Evolutionary conservation across 768 basidiomycete genomes (phyloP), one percentile per base, ranked within the genome.

Genomic region (Pulveroboletus sp.): DNA sequence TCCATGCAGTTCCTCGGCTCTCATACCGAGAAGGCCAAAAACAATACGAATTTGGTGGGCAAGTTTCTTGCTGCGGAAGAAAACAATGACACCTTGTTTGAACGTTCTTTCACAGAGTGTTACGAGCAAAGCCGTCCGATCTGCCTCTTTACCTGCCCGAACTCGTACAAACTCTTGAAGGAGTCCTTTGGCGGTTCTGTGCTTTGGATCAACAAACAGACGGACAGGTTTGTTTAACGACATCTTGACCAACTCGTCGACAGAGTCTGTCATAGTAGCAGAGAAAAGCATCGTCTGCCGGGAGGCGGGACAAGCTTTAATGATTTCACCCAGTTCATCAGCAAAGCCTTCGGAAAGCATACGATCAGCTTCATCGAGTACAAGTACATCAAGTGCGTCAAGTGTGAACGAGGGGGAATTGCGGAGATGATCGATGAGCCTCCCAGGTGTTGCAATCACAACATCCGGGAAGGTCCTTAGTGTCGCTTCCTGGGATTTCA

Each of bases 221-320:
- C 94, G 80, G 9, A 94, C 90, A 6, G 97, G 97, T 65, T 87
- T 93, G 66, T 92, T 87, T 41, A 98, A 72, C 12, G 90, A 91
- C 78, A 98, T 87, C 61, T 84, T 85, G 49, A 98, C 89, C 40
- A 99, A 79, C 62, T 94, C 87, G 59, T 97, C 91, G 9, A 98
- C 88, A 2, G 89, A 87, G 67, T 99, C 97, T 5, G 94, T 97
- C 89, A 98, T 98, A 1, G 97, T 99, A 3, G 97, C 97, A 1
- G 94, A 97, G 70, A 99, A 99, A 32, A 99, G 77, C 93, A 99
- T 95, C 4, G 97, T 98, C 66, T 98, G 97, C 32, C 97, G 81
- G 21, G 87, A 87, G 19, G 69, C 69, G 2, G 94, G 94, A 64
- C 94, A 97, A 16, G 89, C 80, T 59, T 85, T 86, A 70, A 98